Evolutionary conservation across 768 basidiomycete genomes (phyloP), one percentile per base, ranked within the genome.

Genomic region (Lactifluus piperatus): DNA sequence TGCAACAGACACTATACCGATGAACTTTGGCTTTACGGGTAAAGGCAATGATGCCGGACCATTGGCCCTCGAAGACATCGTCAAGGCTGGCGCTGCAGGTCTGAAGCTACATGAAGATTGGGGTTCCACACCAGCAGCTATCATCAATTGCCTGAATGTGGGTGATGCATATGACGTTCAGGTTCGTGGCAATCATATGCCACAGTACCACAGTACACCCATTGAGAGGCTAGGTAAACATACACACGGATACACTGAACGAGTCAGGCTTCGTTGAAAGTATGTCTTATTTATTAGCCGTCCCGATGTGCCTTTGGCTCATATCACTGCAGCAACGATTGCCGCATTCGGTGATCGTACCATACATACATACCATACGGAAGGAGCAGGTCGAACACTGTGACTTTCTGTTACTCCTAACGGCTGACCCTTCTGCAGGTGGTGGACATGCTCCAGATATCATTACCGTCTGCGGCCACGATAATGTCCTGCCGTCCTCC

Each of bases 401-500:
- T 26, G 14, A 36, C 24, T 20, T 29, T 29, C 51, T 32, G 6
- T 46, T 24, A 11, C 24, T 13, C 32, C 14, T 16, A 30, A 48
- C 29, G 46, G 62, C 7, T 39, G 32, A 34, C 34, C 11, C 47
- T 30, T 14, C 54, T 9, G 20, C 53, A 86, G 88, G 94, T 50
- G 93, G 94, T 14, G 94, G 97, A 13, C 95, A 97, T 69, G 95
- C 95, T 2, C 97, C 97, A 0, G 97, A 98, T 67, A 97, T 98
- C 71, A 95, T 99, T 69, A 87, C 91, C n/a, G 94, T 97, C 22
- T 95, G 93, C 62, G 91, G 90, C 29, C 80, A 82, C 7, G 74
- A 84, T 1, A 95, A 97, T 58, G 94, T 98, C 2, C 75, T 98
- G 9, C 97, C 97, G 0, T 93, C 91, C 8, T 98, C 97, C 9